Conservation (phyloP, 2,329 filamentous ascomycete genomes). For the Hypoxylon sp. region DNA sequence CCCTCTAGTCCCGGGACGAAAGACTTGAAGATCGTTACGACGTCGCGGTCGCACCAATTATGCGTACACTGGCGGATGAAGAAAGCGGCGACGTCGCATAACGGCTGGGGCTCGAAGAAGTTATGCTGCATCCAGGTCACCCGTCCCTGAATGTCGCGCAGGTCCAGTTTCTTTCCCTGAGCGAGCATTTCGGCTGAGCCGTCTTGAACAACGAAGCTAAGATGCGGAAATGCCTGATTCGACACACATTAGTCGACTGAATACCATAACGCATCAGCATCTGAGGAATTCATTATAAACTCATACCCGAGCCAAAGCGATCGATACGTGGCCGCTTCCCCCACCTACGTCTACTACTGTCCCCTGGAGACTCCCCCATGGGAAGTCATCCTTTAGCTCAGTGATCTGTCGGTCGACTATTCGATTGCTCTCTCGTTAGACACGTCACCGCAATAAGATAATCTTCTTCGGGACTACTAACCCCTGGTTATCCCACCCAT, state of each 20-base stretch:
- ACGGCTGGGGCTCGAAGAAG: constrained; percentile 48
- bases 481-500: constrained; percentile 35
- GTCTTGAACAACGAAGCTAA: constrained; percentile 46
- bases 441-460: background rate
- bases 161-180: constrained; percentile 32
- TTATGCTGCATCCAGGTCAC: constrained; percentile 38
- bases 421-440: background rate
- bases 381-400: constrained; percentile 28
- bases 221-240: constrained; percentile 18
- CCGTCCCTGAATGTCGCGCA: constrained; percentile 26
- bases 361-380: constrained; percentile 25
- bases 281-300: background rate
- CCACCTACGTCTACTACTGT: constrained; percentile 40
- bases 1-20: constrained; percentile 47
- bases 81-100: constrained; percentile 36
- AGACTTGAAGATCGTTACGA: constrained; percentile 43
- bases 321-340: constrained; percentile 39
- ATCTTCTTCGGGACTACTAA: background rate
- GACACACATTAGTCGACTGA: background rate
- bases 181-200: constrained; percentile 38
- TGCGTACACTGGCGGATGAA: constrained; percentile 47
- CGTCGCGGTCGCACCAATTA: constrained; percentile 45
- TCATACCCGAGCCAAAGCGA: constrained; percentile 26
- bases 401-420: constrained; percentile 23
- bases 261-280: background rate